Conservation (phyloP, 768 basidiomycete genomes). For the Collybia mongolica region DNA sequence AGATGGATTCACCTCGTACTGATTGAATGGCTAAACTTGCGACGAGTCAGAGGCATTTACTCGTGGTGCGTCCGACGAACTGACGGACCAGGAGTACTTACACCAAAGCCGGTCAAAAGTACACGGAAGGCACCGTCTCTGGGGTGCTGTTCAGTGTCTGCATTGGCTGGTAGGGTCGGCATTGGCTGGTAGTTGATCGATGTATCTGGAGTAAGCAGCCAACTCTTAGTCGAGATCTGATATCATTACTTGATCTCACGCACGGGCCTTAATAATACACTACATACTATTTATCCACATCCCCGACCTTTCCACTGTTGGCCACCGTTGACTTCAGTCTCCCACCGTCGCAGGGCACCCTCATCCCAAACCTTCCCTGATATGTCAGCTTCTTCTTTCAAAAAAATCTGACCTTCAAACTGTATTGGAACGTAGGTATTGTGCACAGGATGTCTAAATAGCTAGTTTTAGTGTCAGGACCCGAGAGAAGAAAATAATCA, state of each 20-base stretch:
- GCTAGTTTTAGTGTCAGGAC: neutral
- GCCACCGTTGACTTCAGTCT: conserved; percentile 48
- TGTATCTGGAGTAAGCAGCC: too few relatives aligned
- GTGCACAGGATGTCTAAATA: conserved; percentile 57
- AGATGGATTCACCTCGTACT: conserved; percentile 61
- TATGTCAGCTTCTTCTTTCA: conserved; percentile 40
- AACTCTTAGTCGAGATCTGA: too few relatives aligned
- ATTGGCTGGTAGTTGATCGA: neutral
- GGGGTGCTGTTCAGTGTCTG: neutral
- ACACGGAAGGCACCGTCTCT: conserved; percentile 37
- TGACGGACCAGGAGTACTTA: conserved; percentile 28
- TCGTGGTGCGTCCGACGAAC: neutral
- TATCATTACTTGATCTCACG: too few relatives aligned
- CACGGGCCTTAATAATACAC: too few relatives aligned
- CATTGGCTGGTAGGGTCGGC: neutral
- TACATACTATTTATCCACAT: conserved; percentile 2
- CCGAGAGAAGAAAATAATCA: conserved; percentile 15
- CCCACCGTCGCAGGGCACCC: conserved; percentile 52
- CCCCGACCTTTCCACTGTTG: conserved; percentile 44
- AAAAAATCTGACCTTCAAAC: conserved; percentile 40
- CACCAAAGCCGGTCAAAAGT: conserved; percentile 53
- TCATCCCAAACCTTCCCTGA: conserved; percentile 62
- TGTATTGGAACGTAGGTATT: conserved; percentile 60
- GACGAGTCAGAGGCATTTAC: conserved; percentile 11
- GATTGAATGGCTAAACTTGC: conserved; percentile 50